Percentiles rank a stretch among this genome's conserved stretches.
These are phyloP conservation scores for Kuraishia molischiana DNA, from an alignment of 805 yeast species.

Conservation along the genomic window DNA sequence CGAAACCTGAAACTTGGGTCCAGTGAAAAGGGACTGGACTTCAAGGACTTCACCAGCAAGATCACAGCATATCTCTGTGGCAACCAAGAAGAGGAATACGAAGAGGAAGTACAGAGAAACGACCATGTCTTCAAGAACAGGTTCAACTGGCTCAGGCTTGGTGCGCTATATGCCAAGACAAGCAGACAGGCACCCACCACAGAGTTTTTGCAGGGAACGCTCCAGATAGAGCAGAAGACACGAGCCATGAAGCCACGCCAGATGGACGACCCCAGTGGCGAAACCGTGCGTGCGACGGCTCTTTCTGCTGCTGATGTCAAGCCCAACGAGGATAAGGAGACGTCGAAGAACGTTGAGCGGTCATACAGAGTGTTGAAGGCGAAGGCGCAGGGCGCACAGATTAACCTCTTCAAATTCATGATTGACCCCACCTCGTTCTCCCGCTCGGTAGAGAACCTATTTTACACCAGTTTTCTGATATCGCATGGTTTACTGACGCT, in stretches of 20 bases:
- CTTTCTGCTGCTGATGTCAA: slow-evolving; percentile 43
- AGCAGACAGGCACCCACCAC: slow-evolving; percentile 38
- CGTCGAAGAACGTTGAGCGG: slow-evolving; percentile 52
- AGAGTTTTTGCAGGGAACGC: slow-evolving; percentile 65
- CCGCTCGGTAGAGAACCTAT: slow-evolving; percentile 76
- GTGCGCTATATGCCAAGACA: slow-evolving; percentile 35
- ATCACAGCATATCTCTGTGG: slow-evolving; percentile 26
- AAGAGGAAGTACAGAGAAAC: slow-evolving; percentile 5
- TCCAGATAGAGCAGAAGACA: slow-evolving; percentile 48
- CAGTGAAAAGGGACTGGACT: slow-evolving; percentile 36
- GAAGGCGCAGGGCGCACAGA: slow-evolving; percentile 23
- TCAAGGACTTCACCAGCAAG: slow-evolving; percentile 33
- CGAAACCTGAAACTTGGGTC: slow-evolving; percentile 51
- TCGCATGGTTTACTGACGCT: slow-evolving; percentile 59
- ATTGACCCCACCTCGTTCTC: slow-evolving; percentile 70
- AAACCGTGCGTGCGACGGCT: slow-evolving; percentile 41
- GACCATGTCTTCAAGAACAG: slow-evolving; percentile 16
- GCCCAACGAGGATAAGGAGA: slow-evolving; percentile 40
- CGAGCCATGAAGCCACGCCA: slow-evolving; percentile 23
- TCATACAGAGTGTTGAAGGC: slow-evolving; percentile 33
- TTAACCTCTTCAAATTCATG: slow-evolving; percentile 56
- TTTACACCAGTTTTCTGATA: slow-evolving; percentile 71
- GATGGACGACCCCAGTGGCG: slow-evolving; percentile 30
- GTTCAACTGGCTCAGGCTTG: slow-evolving; percentile 52
- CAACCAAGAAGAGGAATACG: slow-evolving; percentile 10